Evolutionary conservation across 805 yeast genomes (phyloP).

Genomic region (Nakazawaea populi): DNA sequence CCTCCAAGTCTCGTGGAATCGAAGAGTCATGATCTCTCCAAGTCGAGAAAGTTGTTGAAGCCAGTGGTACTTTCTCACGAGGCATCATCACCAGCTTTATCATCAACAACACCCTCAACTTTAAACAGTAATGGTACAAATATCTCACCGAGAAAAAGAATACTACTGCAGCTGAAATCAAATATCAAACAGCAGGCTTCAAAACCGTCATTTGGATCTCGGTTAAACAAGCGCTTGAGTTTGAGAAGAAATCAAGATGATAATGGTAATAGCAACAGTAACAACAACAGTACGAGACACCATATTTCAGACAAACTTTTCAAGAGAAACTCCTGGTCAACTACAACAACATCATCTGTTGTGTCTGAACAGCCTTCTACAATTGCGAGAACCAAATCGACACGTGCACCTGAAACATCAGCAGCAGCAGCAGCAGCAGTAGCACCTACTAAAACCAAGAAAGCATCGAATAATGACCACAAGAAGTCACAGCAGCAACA

Average conservation of each 20-base stretch:
- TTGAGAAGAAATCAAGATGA: neutral
- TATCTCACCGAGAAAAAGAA: slow-evolving; percentile 5
- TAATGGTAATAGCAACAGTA: neutral
- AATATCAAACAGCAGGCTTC: neutral
- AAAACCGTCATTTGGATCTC: neutral
- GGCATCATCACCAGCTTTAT: neutral
- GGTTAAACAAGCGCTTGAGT: slow-evolving; percentile 8
- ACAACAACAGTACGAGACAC: neutral
- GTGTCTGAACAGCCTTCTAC: neutral
- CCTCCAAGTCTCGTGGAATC: neutral
- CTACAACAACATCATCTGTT: neutral
- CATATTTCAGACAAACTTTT: slow-evolving; percentile 1
- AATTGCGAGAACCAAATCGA: neutral
- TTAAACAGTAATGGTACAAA: neutral
- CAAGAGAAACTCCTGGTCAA: neutral
- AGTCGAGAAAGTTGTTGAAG: slow-evolving; percentile 3
- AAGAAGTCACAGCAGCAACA: neutral
- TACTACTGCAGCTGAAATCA: slow-evolving; percentile 3
- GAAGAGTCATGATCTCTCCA: neutral
- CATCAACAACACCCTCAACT: neutral
- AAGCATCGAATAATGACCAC: no score
- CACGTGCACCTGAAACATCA: no score
- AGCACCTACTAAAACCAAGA: no score
- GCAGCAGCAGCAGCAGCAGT: no score
- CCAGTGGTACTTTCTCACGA: slow-evolving; percentile 1